Evolutionary conservation across 176 grass and related monocot species (phyloP).

Genomic region (Avena atlantica): DNA sequence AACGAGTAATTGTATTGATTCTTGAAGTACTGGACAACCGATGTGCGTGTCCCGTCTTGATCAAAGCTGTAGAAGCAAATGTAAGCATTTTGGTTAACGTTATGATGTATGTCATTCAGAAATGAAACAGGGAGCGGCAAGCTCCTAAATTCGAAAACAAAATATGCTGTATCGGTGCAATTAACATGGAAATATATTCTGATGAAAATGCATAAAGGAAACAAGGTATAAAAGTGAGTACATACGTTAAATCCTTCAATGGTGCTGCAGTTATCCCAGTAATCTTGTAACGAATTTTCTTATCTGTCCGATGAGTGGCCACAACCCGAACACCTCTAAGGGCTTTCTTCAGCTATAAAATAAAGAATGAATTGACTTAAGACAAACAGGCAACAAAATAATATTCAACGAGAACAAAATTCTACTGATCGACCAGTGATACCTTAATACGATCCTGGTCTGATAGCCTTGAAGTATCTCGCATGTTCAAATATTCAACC

Average conservation of each 20-base stretch:
- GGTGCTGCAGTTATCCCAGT: constrained; percentile 56
- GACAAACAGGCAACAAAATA: not conserved
- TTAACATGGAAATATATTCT: not conserved
- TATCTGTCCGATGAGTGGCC: constrained; percentile 54
- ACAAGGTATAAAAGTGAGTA: not conserved
- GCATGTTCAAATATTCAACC: constrained; percentile 46
- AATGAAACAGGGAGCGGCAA: not conserved
- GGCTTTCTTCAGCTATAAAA: constrained; percentile 73
- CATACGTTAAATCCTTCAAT: constrained; percentile 57
- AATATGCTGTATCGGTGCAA: not conserved
- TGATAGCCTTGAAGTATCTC: constrained; percentile 50
- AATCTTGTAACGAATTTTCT: constrained; percentile 61
- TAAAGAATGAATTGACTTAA: not conserved
- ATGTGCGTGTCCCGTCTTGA: constrained; percentile 42
- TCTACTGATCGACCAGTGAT: not conserved
- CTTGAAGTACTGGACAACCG: constrained; percentile 75
- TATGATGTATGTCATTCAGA: not conserved
- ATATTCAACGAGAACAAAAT: not conserved
- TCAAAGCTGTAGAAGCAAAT: constrained; percentile 65
- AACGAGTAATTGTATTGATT: constrained; percentile 50
- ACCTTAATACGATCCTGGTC: constrained; percentile 59
- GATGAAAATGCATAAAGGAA: not conserved
- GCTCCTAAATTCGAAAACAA: not conserved
- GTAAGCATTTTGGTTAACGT: not conserved
- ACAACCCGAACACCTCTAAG: constrained; percentile 67